Evolutionary conservation across 805 yeast species (phyloP).

Genomic region (Kuraishia molischiana): DNA sequence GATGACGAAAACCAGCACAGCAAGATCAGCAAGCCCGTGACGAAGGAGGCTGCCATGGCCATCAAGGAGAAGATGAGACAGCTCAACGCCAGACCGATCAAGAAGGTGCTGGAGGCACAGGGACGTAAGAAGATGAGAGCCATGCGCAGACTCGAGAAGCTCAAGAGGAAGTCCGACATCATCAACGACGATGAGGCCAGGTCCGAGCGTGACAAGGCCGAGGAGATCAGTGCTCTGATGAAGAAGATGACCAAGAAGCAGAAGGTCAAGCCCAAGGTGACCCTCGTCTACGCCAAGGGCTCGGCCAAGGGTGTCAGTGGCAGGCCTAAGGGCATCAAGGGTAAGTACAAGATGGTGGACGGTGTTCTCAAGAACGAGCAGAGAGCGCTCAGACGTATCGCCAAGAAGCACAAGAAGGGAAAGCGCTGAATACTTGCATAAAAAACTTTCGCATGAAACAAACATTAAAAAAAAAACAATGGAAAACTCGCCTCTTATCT

Average conservation of each 20-base stretch:
- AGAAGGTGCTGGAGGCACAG: conserved; percentile 96
- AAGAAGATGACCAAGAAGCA: conserved; percentile 67
- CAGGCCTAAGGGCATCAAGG: conserved; percentile 94
- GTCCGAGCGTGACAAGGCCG: conserved; percentile 91
- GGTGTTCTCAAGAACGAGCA: conserved; percentile 97
- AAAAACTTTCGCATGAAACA: background rate
- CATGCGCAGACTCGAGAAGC: conserved; percentile 70
- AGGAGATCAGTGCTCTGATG: conserved; percentile 80
- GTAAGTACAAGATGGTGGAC: conserved; percentile 98
- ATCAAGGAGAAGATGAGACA: conserved; percentile 67
- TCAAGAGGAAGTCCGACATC: conserved; percentile 86
- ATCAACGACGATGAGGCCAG: conserved; percentile 82
- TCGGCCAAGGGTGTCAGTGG: conserved; percentile 79
- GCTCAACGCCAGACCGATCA: conserved; percentile 93
- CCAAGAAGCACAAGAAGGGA: conserved; percentile 71
- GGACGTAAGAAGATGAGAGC: conserved; percentile 96
- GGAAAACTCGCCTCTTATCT: too few relatives aligned
- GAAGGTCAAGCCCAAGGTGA: conserved; percentile 66
- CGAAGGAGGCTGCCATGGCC: conserved; percentile 85
- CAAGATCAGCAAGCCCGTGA: conserved; percentile 81
- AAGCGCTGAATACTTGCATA: conserved; percentile 3
- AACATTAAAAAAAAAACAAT: too few relatives aligned
- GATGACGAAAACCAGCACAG: conserved; percentile 89
- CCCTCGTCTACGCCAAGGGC: conserved; percentile 84
- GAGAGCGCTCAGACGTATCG: conserved; percentile 83